Evolutionary conservation across 306 rosid species (phyloP).

Genomic region (Prunus kanzakura): DNA sequence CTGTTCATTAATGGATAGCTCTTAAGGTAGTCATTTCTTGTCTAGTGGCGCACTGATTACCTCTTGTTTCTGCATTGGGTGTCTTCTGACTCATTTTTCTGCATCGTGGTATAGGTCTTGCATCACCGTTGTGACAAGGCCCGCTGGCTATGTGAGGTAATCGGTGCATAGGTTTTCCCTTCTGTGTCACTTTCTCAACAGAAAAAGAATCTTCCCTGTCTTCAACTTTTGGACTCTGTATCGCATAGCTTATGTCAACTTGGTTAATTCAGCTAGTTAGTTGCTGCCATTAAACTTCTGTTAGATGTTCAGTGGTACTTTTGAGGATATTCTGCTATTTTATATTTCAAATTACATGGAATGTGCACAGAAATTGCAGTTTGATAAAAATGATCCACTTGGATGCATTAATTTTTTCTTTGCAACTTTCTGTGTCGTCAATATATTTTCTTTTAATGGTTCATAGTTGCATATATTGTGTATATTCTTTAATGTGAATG

Average conservation of each 20-base stretch:
- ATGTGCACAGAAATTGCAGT: neutral
- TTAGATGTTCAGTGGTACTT: neutral
- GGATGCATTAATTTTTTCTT: neutral
- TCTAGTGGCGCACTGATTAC: conserved; percentile 14
- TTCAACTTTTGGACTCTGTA: conserved; percentile 39
- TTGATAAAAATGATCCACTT: neutral
- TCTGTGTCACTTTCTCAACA: conserved; percentile 30
- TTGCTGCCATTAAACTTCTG: neutral
- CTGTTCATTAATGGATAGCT: neutral
- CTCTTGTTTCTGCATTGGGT: conserved; percentile 20
- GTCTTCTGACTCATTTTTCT: conserved; percentile 47
- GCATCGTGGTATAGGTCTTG: conserved; percentile 69
- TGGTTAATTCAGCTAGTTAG: conserved; percentile 16
- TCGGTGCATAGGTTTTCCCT: conserved; percentile 32
- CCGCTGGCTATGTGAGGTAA: conserved; percentile 49
- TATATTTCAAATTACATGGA: neutral
- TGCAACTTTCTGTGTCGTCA: neutral
- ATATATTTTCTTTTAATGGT: no score
- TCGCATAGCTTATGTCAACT: conserved; percentile 25
- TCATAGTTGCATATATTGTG: neutral
- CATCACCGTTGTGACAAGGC: conserved; percentile 79
- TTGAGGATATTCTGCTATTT: neutral
- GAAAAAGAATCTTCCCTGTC: conserved; percentile 24
- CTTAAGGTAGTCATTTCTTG: neutral
- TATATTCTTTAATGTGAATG: neutral